A percentile compares a stretch with the other conserved stretches of the same genome.
These are phyloP conservation scores for Alternaria incomplexa DNA, from an alignment of 2,329 filamentous ascomycete species.

Conservation along the genomic window DNA sequence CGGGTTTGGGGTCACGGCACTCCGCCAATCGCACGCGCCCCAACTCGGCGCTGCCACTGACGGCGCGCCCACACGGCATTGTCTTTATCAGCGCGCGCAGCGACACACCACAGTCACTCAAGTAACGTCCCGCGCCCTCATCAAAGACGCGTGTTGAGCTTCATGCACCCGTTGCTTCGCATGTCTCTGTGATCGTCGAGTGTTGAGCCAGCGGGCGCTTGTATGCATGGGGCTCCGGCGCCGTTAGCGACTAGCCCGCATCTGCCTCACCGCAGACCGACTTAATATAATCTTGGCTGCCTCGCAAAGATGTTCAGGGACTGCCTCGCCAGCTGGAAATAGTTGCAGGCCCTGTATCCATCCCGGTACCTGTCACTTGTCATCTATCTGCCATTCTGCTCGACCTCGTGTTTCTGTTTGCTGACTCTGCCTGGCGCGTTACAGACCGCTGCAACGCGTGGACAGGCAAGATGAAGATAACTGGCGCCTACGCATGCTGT, in stretches of 20 bases:
- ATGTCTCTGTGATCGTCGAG: background rate
- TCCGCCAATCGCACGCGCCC: conserved; percentile 7
- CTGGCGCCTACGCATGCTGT: conserved; percentile 8
- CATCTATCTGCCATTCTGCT: conserved; percentile 7
- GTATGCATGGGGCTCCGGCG: background rate
- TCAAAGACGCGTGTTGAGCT: background rate
- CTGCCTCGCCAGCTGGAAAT: conserved; percentile 7
- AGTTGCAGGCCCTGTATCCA: background rate
- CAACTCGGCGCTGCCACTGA: background rate
- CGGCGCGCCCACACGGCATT: conserved; percentile 1
- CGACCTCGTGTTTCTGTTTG: background rate
- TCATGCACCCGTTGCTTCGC: background rate
- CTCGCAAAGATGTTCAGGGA: background rate
- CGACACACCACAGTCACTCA: background rate
- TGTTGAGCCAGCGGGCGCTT: conserved; percentile 3
- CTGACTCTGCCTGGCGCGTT: conserved; percentile 10
- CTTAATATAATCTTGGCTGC: background rate
- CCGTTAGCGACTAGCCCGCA: background rate
- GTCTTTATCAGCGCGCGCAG: background rate
- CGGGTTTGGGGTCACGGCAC: conserved; percentile 6
- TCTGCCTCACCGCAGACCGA: background rate
- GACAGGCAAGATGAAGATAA: conserved; percentile 1
- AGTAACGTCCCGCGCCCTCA: background rate
- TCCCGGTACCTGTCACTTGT: background rate
- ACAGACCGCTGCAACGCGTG: background rate